Evolutionary conservation across 1,284 basidiomycete genomes (phyloP).

Genomic region (Rhodotorula glutinis): DNA sequence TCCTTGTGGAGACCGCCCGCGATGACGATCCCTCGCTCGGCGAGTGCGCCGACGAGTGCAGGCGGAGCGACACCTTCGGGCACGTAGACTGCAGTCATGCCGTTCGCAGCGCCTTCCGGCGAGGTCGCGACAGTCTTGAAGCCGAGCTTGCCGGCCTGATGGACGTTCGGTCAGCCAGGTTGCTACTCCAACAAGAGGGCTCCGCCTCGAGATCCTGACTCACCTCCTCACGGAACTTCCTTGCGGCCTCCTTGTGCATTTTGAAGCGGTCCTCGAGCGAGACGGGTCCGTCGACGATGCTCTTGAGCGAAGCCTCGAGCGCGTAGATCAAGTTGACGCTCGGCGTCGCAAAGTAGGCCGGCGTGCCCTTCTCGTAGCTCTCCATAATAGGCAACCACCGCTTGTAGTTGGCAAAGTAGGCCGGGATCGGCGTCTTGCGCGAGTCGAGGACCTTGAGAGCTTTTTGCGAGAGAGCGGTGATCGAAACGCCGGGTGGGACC

Average conservation of each 20-base stretch:
- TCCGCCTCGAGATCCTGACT: not conserved
- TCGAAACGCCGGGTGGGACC: slow-evolving; percentile 87
- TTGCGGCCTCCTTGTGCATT: slow-evolving; percentile 69
- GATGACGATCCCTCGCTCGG: slow-evolving; percentile 60
- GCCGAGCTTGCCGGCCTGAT: slow-evolving; percentile 61
- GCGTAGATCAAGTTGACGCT: slow-evolving; percentile 80
- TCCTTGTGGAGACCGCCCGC: slow-evolving; percentile 86
- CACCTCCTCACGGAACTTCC: slow-evolving; percentile 65
- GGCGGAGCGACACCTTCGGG: slow-evolving; percentile 69
- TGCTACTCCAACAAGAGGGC: not conserved
- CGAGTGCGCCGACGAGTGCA: slow-evolving; percentile 64
- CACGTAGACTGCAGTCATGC: slow-evolving; percentile 71
- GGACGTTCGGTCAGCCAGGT: not conserved
- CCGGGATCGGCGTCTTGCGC: slow-evolving; percentile 66
- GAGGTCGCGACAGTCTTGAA: slow-evolving; percentile 66
- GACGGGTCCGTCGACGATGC: slow-evolving; percentile 61
- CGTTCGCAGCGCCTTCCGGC: slow-evolving; percentile 72
- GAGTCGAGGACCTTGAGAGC: slow-evolving; percentile 72
- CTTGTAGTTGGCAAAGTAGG: slow-evolving; percentile 88
- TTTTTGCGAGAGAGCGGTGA: slow-evolving; percentile 74
- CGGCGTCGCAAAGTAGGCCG: slow-evolving; percentile 91
- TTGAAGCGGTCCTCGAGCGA: slow-evolving; percentile 77
- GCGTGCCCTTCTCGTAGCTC: slow-evolving; percentile 64
- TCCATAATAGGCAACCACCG: slow-evolving; percentile 95
- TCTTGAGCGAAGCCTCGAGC: slow-evolving; percentile 71